A percentile compares a stretch with the other conserved stretches of the same genome.
phyloP scores from a whole-genome alignment of 768 basidiomycete species.

The Amanita subjunquillea region DNA sequence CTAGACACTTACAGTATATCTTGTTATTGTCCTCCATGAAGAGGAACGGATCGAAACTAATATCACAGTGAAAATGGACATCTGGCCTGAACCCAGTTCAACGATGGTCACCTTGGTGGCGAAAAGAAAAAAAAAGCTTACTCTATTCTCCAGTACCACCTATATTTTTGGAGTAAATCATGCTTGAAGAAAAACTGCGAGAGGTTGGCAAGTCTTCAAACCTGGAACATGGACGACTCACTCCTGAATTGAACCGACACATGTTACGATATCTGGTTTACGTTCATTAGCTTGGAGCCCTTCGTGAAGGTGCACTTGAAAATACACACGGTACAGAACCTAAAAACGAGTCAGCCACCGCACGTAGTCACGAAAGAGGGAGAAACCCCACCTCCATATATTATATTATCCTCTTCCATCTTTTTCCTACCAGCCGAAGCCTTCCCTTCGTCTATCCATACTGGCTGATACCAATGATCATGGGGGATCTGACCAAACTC shows the following conservation, averaged over 20 bases:
- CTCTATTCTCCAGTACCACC: constrained; percentile 80
- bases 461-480: constrained; percentile 67
- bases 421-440: constrained; percentile 46
- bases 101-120: background rate
- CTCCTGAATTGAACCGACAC: constrained; percentile 64
- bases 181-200: constrained; percentile 62
- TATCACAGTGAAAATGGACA: constrained; percentile 69
- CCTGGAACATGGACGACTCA: constrained; percentile 16
- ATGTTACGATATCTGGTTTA: constrained; percentile 45
- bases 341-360: background rate
- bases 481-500: constrained; percentile 54
- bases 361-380: background rate
- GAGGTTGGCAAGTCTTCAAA: background rate
- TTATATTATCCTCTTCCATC: constrained; percentile 42
- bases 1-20: constrained; percentile 40
- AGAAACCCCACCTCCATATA: constrained; percentile 31
- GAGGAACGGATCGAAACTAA: constrained; percentile 56
- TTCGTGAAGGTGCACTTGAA: constrained; percentile 15
- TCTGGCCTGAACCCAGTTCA: constrained; percentile 34
- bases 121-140: constrained; percentile 20
- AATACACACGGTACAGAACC: constrained; percentile 5
- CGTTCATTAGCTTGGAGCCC: background rate
- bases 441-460: constrained; percentile 61
- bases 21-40: constrained; percentile 64
- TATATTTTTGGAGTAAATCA: constrained; percentile 50